These are phyloP conservation scores for Rhododendron griersonianum DNA, from an alignment of 148 eudicot genomes.

Conservation along the genomic window DNA sequence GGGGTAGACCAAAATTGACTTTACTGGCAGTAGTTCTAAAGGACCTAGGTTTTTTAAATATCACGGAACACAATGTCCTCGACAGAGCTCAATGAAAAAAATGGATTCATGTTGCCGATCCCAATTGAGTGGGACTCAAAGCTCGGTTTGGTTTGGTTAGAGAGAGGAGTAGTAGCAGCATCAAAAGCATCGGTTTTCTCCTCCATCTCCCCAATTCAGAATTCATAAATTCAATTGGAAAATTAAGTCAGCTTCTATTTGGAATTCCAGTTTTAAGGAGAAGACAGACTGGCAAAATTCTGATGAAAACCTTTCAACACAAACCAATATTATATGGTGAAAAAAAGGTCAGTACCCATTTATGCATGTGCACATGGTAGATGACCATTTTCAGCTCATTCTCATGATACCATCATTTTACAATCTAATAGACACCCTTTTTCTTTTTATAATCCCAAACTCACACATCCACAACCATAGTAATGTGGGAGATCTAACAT, in stretches of 20 bases:
- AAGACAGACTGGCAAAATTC: background rate
- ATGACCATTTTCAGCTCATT: constrained; percentile 4
- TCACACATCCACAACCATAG: constrained; percentile 3
- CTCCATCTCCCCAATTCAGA: background rate
- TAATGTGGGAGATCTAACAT: no score
- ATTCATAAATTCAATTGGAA: background rate
- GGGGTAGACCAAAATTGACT: background rate
- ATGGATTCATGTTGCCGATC: background rate
- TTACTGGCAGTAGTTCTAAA: background rate
- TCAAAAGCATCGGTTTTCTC: background rate
- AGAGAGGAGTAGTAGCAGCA: background rate
- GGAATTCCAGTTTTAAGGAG: background rate
- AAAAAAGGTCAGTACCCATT: background rate
- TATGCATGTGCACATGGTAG: background rate
- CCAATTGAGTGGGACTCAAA: background rate
- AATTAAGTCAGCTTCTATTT: background rate
- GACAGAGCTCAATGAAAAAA: background rate
- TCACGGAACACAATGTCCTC: background rate
- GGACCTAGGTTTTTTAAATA: background rate
- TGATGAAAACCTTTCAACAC: background rate
- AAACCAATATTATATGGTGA: background rate
- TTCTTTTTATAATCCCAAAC: background rate
- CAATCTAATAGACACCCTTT: background rate
- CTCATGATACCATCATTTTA: background rate
- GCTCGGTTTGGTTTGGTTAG: background rate